Conservation (phyloP, 176 grass and related monocot species). For the Zoysia japonica region DNA sequence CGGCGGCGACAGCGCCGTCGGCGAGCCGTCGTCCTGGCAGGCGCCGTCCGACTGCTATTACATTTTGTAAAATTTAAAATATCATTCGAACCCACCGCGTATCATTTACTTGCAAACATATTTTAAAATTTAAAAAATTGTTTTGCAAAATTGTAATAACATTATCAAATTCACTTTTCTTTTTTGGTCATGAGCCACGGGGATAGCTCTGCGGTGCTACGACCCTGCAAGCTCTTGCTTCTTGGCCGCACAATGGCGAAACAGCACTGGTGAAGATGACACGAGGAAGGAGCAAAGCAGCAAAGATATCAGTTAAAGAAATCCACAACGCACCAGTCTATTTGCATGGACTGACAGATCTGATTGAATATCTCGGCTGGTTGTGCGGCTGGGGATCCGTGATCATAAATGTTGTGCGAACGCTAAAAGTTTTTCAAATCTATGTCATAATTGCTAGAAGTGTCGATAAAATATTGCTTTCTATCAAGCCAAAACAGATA, state of each 20-base stretch:
- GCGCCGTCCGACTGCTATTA: slow-evolving; percentile 36
- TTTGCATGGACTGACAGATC: neutral
- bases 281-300: slow-evolving; percentile 46
- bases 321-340: neutral
- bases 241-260: slow-evolving; percentile 39
- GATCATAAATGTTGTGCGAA: neutral
- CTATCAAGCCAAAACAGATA: too few relatives aligned
- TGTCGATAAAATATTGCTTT: too few relatives aligned
- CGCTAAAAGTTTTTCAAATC: too few relatives aligned
- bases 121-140: too few relatives aligned
- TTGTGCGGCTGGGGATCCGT: slow-evolving; percentile 43
- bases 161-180: slow-evolving; percentile 23
- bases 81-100: too few relatives aligned
- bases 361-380: slow-evolving; percentile 20
- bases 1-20: slow-evolving; percentile 36
- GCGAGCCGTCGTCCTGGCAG: slow-evolving; percentile 21
- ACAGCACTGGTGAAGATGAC: slow-evolving; percentile 21
- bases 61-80: too few relatives aligned
- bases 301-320: slow-evolving; percentile 15
- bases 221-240: neutral
- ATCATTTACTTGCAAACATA: too few relatives aligned
- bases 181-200: neutral
- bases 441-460: too few relatives aligned
- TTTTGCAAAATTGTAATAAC: too few relatives aligned
- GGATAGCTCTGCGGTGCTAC: neutral